Conservation (phyloP, 768 basidiomycete species). For the Tricholomella constricta region DNA sequence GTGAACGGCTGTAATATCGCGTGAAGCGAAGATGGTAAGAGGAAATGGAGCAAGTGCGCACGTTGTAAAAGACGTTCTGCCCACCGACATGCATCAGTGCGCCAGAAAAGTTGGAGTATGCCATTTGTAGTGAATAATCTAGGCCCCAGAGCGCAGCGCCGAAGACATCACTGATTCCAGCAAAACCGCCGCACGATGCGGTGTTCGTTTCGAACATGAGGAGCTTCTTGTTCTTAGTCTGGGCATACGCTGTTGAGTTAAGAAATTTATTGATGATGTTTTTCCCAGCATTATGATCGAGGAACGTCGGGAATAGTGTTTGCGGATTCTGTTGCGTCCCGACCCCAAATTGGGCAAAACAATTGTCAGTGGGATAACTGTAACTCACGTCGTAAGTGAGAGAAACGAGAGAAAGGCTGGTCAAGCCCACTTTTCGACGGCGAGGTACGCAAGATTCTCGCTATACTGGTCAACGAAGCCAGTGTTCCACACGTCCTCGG, state of each 20-base stretch:
- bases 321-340: constrained; percentile 41
- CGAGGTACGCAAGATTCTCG: constrained; percentile 41
- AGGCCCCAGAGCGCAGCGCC: constrained; percentile 65
- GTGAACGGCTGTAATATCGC: constrained; percentile 34
- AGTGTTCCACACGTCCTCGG: constrained; percentile 54
- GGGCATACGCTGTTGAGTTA: constrained; percentile 47
- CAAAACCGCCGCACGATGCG: constrained; percentile 69
- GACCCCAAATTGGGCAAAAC: constrained; percentile 48
- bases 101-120: constrained; percentile 52
- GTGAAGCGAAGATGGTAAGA: constrained; percentile 41
- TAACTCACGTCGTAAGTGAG: constrained; percentile 55
- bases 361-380: constrained; percentile 67
- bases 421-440: constrained; percentile 57
- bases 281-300: constrained; percentile 60
- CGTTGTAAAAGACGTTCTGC: constrained; percentile 66
- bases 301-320: constrained; percentile 52
- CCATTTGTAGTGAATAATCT: constrained; percentile 63
- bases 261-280: constrained; percentile 54
- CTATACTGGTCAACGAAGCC: constrained; percentile 49
- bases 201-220: constrained; percentile 76
- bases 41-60: no score
- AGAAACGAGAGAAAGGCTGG: constrained; percentile 18
- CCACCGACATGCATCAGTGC: constrained; percentile 61
- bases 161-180: constrained; percentile 63
- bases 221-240: constrained; percentile 43